Evolutionary conservation across 805 yeast genomes (phyloP).

Genomic region (Metschnikowia aberdeeniae): DNA sequence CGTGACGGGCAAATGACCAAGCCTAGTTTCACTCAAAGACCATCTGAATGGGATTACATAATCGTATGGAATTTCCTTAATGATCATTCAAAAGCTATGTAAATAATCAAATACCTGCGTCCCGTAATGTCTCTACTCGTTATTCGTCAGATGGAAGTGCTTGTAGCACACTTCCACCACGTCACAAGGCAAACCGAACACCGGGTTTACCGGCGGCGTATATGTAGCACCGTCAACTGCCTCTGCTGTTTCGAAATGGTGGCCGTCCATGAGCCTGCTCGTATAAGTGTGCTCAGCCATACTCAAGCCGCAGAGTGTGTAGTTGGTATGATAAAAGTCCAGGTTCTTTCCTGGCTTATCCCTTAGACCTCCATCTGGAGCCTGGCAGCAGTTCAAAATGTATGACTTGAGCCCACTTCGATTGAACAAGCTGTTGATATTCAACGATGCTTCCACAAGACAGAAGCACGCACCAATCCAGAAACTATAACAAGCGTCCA

Average conservation of each 20-base stretch:
- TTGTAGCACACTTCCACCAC: conserved; percentile 27
- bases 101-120: too few species aligned
- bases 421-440: conserved; percentile 34
- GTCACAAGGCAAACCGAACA: conserved; percentile 51
- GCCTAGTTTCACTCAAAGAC: too few species aligned
- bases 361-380: conserved; percentile 63
- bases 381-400: conserved; percentile 74
- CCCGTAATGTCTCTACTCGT: too few species aligned
- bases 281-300: conserved; percentile 42
- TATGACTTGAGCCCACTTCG: conserved; percentile 61
- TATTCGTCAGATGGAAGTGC: conserved; percentile 3
- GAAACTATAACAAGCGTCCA: conserved; percentile 93
- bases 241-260: conserved; percentile 5
- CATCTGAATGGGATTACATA: too few species aligned
- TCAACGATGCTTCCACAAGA: conserved; percentile 50
- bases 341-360: conserved; percentile 83
- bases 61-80: too few species aligned
- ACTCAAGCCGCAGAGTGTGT: conserved; percentile 73
- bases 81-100: too few species aligned
- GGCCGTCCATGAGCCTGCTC: conserved; percentile 1
- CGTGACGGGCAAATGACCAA: too few species aligned
- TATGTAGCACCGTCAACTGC: conserved; percentile 8
- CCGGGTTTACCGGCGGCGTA: conserved; percentile 14
- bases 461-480: conserved; percentile 87
- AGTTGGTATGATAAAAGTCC: conserved; percentile 91